Evolutionary conservation across 495 filamentous ascomycete species (phyloP), one percentile per base, ranked within the genome.

Genomic region (Penicillium flavigenum): DNA sequence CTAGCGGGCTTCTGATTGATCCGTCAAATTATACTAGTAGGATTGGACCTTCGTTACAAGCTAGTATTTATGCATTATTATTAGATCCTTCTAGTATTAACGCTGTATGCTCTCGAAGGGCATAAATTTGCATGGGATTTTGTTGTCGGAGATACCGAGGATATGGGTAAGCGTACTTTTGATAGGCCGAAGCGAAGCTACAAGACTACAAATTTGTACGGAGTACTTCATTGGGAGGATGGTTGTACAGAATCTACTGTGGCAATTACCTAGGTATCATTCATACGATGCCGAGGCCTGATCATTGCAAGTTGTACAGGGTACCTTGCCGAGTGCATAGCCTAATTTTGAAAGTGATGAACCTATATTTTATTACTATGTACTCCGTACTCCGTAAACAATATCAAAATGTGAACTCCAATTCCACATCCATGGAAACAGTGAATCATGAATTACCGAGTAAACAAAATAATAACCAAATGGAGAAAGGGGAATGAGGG

Each of bases 401-500:
- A 19, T 17, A 38, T 38, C 5, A 10, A 32, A 1, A 32, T 32
- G 31, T 32, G 31, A 32, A 32, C 31, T 32, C 31, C 31, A 32
- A 32, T 32, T 11, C 31, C 29, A 5, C 24, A 26, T 26, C 27
- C 27, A 29, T 29, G 27, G 27, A 29, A 29, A 29, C 7, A 29
- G 5, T 29, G 27, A 32, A 11, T 32, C 10, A n/a, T 38, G 14
- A 38, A 38, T 38, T 14, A 16, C 16, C 31, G 10, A 3, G 31
- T 34, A 34, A 38, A 38, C 34, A 43, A 26, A 57, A 57, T 31
- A 57, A 57, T 31, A 24, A n/a, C 5, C 27, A 47, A 47, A 24
- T 24, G 22, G 3, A 24, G 22, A 24, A 50, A 46, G 50, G 54
- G 54, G 59, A 60, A 66, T 14, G 45, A 20, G 11, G 38, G 36